These are phyloP conservation scores for Xylaria sp. DNA, from an alignment of 2,329 filamentous ascomycete genomes.

Conservation along the genomic window DNA sequence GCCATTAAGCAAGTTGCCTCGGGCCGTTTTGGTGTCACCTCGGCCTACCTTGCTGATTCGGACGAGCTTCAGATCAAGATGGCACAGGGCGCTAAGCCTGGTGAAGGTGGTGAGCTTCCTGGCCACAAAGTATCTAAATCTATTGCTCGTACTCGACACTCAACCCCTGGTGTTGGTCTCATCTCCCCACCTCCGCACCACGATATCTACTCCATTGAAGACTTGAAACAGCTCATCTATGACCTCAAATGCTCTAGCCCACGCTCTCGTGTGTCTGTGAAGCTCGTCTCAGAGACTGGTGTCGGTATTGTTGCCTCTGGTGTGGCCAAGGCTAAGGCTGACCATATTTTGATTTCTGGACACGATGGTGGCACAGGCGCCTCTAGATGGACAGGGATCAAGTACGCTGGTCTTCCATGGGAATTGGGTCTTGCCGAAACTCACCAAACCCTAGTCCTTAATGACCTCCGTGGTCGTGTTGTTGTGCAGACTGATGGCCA, in stretches of 20 bases:
- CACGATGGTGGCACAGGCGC: constrained; percentile 97
- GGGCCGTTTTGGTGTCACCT: constrained; percentile 94
- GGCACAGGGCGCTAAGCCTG: constrained; percentile 97
- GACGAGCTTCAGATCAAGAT: constrained; percentile 99
- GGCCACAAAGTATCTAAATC: constrained; percentile 96
- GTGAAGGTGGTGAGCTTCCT: constrained; percentile 95
- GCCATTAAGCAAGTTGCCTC: constrained; percentile 98
- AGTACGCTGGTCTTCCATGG: constrained; percentile 96
- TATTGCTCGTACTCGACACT: constrained; percentile 93
- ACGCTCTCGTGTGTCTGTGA: constrained; percentile 89
- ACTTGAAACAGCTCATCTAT: constrained; percentile 97
- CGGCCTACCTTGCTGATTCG: constrained; percentile 90
- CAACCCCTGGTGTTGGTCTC: constrained; percentile 92
- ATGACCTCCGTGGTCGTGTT: constrained; percentile 93
- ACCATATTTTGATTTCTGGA: constrained; percentile 95
- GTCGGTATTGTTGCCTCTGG: constrained; percentile 97
- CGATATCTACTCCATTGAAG: constrained; percentile 98
- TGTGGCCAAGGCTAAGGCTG: constrained; percentile 96
- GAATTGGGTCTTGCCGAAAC: constrained; percentile 96
- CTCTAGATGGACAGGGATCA: constrained; percentile 97
- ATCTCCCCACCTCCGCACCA: constrained; percentile 97
- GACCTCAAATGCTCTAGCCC: constrained; percentile 97
- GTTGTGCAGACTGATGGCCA: constrained; percentile 97
- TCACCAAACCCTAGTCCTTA: constrained; percentile 93
- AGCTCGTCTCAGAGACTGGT: constrained; percentile 96